Evolutionary conservation across 345 rosid species (phyloP).

Genomic region (Gossypium turneri): DNA sequence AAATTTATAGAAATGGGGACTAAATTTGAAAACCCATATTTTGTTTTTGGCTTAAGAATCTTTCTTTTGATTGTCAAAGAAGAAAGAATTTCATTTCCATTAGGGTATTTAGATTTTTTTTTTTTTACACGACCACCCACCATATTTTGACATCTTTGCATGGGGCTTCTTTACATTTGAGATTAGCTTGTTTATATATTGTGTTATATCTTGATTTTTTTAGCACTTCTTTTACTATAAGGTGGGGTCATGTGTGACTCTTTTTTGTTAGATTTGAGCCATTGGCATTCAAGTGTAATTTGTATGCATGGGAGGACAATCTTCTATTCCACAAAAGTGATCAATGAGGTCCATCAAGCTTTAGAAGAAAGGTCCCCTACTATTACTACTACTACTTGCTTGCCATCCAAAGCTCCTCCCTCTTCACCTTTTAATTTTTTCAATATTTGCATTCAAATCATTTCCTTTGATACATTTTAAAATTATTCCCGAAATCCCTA

Average conservation of each 20-base stretch:
- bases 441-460: too few species aligned
- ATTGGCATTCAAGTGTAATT: constrained; percentile 10
- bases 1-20: not conserved
- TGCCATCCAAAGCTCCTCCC: constrained; percentile 33
- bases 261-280: constrained; percentile 21
- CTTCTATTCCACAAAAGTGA: constrained; percentile 83
- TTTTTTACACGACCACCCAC: constrained; percentile 15
- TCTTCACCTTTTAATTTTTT: constrained; percentile 13
- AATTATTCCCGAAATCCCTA: too few species aligned
- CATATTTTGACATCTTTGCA: constrained; percentile 21
- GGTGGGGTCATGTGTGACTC: constrained; percentile 26
- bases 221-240: constrained; percentile 7
- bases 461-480: too few species aligned
- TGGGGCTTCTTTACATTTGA: not conserved
- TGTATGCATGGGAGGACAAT: constrained; percentile 44
- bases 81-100: constrained; percentile 70
- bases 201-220: constrained; percentile 20
- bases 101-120: constrained; percentile 10
- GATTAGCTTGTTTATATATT: not conserved
- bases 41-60: constrained; percentile 29
- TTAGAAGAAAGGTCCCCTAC: constrained; percentile 25
- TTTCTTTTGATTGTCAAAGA: constrained; percentile 64
- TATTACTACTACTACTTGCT: constrained; percentile 25
- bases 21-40: too few species aligned
- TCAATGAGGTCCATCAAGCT: constrained; percentile 42